A percentile compares a stretch with the other conserved stretches of the same genome.
Evolutionary conservation across 495 filamentous ascomycete species (phyloP).

Genomic region (Penicillium lagena): DNA sequence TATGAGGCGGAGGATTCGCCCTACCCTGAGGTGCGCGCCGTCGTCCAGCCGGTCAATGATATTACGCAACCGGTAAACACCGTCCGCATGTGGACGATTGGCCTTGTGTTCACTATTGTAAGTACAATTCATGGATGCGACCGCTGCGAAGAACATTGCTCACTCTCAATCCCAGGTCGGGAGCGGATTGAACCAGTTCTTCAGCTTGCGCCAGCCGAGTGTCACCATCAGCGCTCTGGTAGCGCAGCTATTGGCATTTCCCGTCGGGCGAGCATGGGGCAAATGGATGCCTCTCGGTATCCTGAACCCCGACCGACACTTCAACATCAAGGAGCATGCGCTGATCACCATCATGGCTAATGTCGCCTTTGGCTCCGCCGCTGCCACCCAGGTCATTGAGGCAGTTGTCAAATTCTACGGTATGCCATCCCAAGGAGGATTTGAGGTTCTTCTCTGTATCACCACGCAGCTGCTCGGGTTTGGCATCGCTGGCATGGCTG

Average conservation of each 20-base stretch:
- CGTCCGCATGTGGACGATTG: slow-evolving; percentile 67
- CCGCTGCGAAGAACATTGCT: not conserved
- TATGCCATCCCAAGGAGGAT: slow-evolving; percentile 59
- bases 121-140: slow-evolving; percentile 2
- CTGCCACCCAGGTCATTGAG: slow-evolving; percentile 63
- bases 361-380: slow-evolving; percentile 56
- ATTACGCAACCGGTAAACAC: slow-evolving; percentile 61
- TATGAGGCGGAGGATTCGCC: slow-evolving; percentile 58
- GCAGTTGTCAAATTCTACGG: slow-evolving; percentile 63
- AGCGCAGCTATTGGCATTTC: slow-evolving; percentile 66
- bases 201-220: slow-evolving; percentile 53
- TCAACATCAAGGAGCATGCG: slow-evolving; percentile 77
- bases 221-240: slow-evolving; percentile 63
- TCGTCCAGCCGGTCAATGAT: slow-evolving; percentile 52
- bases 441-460: slow-evolving; percentile 61
- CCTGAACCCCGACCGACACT: slow-evolving; percentile 62
- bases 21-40: slow-evolving; percentile 56
- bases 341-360: slow-evolving; percentile 70
- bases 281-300: slow-evolving; percentile 46
- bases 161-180: slow-evolving; percentile 34
- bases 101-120: slow-evolving; percentile 56
- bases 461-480: slow-evolving; percentile 71
- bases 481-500: slow-evolving; percentile 59
- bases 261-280: slow-evolving; percentile 57
- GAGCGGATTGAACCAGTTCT: slow-evolving; percentile 66